Evolutionary conservation across 2,329 filamentous ascomycete species (phyloP), one percentile per base, ranked within the genome.

Genomic region (Hypoxylon sp.): DNA sequence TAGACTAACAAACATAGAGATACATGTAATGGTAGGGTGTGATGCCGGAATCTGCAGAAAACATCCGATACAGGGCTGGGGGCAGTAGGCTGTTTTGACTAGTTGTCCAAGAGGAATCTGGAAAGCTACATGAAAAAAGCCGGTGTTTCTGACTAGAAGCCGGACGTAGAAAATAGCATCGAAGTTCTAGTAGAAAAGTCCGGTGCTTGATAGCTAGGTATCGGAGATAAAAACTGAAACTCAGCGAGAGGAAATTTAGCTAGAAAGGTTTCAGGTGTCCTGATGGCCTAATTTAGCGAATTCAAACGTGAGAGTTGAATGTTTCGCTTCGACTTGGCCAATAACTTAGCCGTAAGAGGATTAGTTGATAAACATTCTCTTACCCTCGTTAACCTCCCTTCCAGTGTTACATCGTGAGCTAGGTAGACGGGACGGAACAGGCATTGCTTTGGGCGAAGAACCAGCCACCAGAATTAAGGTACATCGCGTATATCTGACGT

Each of bases 321-420:
- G 30, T 32, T 45, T n/a, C n/a, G n/a, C n/a, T n/a, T n/a, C n/a
- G 42, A 51, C 55, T 55, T 38, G 48, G 46, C 27, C 29, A 36
- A n/a, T n/a, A 37, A 41, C 40, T 53, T 36, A 40, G 31, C 29
- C 15, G 13, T 35, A 45, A 34, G n/a, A 7, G 20, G 44, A 32
- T 30, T 54, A 44, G 37, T 21, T 27, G 12, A 35, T 50, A 30
- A 38, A 21, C 23, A 40, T 43, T 9, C 3, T 34, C 32, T 41
- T 15, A 30, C 31, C 26, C 16, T 17, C 34, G 27, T n/a, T 37
- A 40, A 17, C 32, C 48, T 41, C 51, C 55, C 42, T 47, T 48
- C 34, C 20, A 43, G 30, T 17, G 55, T 58, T 51, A 55, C 55
- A 58, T 57, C 47, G 55, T 38, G 44, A 44, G 41, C 44, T 50